Base-by-base conservation (phyloP, 768 basidiomycete genomes). In the Hypholoma fasciculare region DNA sequence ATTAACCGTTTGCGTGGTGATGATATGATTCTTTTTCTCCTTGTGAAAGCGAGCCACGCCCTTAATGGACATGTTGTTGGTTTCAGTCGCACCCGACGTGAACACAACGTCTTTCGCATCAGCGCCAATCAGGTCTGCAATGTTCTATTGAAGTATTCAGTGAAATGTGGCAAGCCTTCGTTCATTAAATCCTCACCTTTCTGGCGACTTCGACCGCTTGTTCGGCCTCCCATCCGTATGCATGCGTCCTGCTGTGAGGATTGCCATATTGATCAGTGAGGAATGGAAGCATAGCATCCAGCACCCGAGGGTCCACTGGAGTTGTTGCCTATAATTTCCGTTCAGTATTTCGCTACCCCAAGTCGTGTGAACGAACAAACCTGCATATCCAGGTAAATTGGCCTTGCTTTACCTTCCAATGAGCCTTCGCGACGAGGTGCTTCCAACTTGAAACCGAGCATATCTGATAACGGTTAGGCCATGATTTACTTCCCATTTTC, bases 221-320 rank as follows among this genome's bases (percentile, higher is more conserved):
- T 68, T 99, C 97, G 6, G 96, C 94, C 75, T 99, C 97, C 97
- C 97, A 99, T 3, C 97, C 97, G 72, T 98, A 99, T 0, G 97
- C 94, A 74, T 99, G 97, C 27, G 97, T 98, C 56, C 97, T 86
- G 71, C 94, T 96, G 71, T 98, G 97, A 8, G 97, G 96, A 74
- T 98, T 99, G 4, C 97, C 97, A 68, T 90, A 98, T 71, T 94
- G 93, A 71, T 98, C 93, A 4, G 95, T 96, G 63, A 96, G 76
- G 74, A 85, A 98, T 0, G 97, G 97, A 23, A 99, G 78, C 96
- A 98, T 99, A 16, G 90, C 88, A 74, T 98, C 97, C 56, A 98
- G 80, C 4, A 98, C 97, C 57, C 97, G 86, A 27, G 97, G 97
- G 71, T 99, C 97, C 55, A 97, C 87, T 17, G 97, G 97, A 23